These are phyloP conservation scores for Metarhizium guizhouense DNA, from an alignment of 2,329 filamentous ascomycete genomes.

Conservation along the genomic window DNA sequence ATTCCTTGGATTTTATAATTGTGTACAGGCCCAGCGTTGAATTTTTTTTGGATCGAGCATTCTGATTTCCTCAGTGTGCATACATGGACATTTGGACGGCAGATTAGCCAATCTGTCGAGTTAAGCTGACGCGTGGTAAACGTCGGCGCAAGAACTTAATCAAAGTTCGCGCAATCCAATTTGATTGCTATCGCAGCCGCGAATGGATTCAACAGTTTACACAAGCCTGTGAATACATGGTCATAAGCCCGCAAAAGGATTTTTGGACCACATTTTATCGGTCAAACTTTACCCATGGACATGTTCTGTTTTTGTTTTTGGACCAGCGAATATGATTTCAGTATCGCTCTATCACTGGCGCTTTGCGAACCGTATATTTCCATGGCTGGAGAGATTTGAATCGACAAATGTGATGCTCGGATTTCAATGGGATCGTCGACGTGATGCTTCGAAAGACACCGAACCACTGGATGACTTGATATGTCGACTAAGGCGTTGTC, in stretches of 20 bases:
- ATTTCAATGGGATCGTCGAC: background rate
- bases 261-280: background rate
- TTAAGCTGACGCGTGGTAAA: conserved; percentile 7
- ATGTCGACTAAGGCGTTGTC: too few species aligned
- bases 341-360: background rate
- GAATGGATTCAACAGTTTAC: conserved; percentile 1
- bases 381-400: background rate
- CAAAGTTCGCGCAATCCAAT: conserved; percentile 13
- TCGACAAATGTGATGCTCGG: background rate
- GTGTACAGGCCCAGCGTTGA: background rate
- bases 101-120: background rate
- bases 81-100: background rate
- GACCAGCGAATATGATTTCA: background rate
- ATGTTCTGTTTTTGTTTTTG: background rate
- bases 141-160: conserved; percentile 5
- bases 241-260: background rate
- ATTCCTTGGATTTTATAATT: background rate
- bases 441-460: too few species aligned
- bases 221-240: background rate
- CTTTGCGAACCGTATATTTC: too few species aligned
- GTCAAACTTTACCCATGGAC: background rate
- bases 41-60: background rate
- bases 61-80: conserved; percentile 1
- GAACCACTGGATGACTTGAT: too few species aligned
- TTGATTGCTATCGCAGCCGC: conserved; percentile 15